A percentile compares a stretch with the other conserved stretches of the same genome.
Conservation (phyloP, 1,284 basidiomycete species). For the Ganoderma leucocontextum region DNA sequence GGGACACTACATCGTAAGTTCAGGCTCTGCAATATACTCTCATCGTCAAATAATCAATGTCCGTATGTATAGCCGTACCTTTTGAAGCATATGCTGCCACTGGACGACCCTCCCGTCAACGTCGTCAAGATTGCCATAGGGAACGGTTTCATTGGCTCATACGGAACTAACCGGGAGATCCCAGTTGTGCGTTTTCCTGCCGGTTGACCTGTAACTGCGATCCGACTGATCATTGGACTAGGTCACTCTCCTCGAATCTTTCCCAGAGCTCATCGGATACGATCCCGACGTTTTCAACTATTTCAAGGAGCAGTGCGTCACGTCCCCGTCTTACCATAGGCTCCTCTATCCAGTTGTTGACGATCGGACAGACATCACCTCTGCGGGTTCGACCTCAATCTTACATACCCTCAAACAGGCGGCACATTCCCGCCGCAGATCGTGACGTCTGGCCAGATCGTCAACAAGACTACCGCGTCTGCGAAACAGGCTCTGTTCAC, state of each 20-base stretch:
- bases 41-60: neutral
- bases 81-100: constrained; percentile 66
- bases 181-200: constrained; percentile 49
- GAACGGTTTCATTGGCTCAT: constrained; percentile 62
- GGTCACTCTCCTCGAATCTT: constrained; percentile 68
- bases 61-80: constrained; percentile 62
- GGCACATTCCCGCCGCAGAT: constrained; percentile 54
- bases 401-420: constrained; percentile 68
- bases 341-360: neutral
- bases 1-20: constrained; percentile 47
- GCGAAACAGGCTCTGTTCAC: constrained; percentile 2
- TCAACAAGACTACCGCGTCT: neutral
- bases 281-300: constrained; percentile 69
- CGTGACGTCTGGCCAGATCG: constrained; percentile 11
- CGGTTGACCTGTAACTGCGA: neutral
- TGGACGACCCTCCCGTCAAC: constrained; percentile 67
- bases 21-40: neutral
- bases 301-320: constrained; percentile 65
- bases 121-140: constrained; percentile 72
- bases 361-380: constrained; percentile 31
- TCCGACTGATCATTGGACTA: constrained; percentile 31
- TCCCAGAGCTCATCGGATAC: constrained; percentile 75
- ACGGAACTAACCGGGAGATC: constrained; percentile 56
- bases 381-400: constrained; percentile 65
- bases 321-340: neutral